A percentile compares a stretch with the other conserved stretches of the same genome.
Conservation (phyloP, 345 rosid genomes). For the Triadica sebifera region DNA sequence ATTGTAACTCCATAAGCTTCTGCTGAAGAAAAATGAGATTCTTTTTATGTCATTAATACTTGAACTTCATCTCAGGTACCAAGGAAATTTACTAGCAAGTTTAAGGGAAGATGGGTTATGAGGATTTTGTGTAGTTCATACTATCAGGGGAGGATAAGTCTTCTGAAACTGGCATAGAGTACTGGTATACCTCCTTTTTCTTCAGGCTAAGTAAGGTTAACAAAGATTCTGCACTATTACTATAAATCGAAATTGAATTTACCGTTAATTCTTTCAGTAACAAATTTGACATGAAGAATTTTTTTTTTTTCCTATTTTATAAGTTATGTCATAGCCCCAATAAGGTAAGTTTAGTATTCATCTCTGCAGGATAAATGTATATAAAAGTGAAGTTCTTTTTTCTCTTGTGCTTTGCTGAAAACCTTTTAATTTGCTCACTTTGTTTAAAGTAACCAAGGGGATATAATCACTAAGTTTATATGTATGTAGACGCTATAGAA, state of each 20-base stretch:
- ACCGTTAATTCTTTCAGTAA: neutral
- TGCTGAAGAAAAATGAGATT: too few relatives aligned
- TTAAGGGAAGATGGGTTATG: constrained; percentile 94
- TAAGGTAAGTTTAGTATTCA: neutral
- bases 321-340: neutral
- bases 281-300: neutral
- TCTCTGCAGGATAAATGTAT: neutral
- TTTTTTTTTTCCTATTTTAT: neutral
- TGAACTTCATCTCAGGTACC: constrained; percentile 47
- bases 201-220: neutral
- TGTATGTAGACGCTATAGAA: too few relatives aligned
- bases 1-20: neutral
- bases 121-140: constrained; percentile 93
- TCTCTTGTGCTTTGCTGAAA: neutral
- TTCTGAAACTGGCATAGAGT: constrained; percentile 91
- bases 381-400: too few relatives aligned
- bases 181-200: constrained; percentile 49
- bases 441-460: neutral
- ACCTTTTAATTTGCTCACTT: neutral
- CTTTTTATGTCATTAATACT: neutral
- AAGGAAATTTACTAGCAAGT: constrained; percentile 80
- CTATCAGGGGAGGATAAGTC: constrained; percentile 95
- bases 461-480: neutral
- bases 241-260: neutral
- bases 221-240: neutral